phyloP scores from a whole-genome alignment of 2,329 filamentous ascomycete genomes.

The Cladosporium halotolerans region DNA sequence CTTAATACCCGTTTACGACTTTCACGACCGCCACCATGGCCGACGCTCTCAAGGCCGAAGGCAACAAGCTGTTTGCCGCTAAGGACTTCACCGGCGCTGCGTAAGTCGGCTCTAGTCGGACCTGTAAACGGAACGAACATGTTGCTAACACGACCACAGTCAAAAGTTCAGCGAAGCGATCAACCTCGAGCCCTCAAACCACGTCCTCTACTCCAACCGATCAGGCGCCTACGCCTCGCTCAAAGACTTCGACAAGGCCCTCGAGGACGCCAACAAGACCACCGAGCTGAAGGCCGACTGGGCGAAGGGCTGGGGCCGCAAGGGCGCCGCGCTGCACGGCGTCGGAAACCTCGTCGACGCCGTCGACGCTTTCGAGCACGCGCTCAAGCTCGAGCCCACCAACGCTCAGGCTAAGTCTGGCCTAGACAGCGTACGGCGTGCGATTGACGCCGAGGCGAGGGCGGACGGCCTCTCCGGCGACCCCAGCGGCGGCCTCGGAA shows the following conservation, averaged over 20 bases:
- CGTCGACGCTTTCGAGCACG: conserved; percentile 85
- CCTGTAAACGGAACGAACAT: background rate
- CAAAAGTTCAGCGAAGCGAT: conserved; percentile 95
- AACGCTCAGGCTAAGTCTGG: conserved; percentile 93
- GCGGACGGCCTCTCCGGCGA: conserved; percentile 57
- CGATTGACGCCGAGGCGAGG: conserved; percentile 70
- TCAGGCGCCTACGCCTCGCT: conserved; percentile 84
- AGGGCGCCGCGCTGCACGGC: conserved; percentile 86
- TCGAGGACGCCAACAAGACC: conserved; percentile 87
- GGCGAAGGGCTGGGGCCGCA: conserved; percentile 93
- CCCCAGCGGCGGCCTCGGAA: conserved; percentile 69
- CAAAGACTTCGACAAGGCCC: conserved; percentile 75
- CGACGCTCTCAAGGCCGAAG: conserved; percentile 87
- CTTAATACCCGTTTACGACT: conserved; percentile 6
- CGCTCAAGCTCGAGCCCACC: conserved; percentile 83
- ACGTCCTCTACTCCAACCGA: conserved; percentile 96
- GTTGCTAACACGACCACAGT: conserved; percentile 43
- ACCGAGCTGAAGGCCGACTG: conserved; percentile 95
- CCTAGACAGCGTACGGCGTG: conserved; percentile 75
- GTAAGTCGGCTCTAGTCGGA: conserved; percentile 53
- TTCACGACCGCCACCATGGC: conserved; percentile 44
- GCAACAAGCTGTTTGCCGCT: conserved; percentile 96
- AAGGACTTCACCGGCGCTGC: conserved; percentile 96
- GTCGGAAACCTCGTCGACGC: conserved; percentile 78
- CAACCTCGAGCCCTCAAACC: conserved; percentile 77